Evolutionary conservation across 257 asterid genomes (phyloP), one percentile per base, ranked within the genome.

Genomic region (Nicotiana tabacum): DNA sequence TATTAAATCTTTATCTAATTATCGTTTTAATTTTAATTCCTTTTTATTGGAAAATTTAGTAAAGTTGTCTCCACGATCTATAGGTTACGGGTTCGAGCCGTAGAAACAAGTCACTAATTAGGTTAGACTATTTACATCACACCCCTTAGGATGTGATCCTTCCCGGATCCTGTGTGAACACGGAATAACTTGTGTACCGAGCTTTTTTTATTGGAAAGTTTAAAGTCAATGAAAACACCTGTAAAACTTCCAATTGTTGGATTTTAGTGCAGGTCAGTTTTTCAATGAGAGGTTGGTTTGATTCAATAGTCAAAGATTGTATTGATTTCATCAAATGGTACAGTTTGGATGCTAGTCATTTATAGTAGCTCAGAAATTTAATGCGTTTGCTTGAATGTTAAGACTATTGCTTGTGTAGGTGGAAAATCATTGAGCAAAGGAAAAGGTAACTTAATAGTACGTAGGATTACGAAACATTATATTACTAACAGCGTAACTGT

Each of bases 331-430:
- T 24, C 12, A 74, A 39, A 24, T 5, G 24, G 8, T 46, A 37
- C 79, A 24, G 15, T 66, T 66, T 32, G 48, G 48, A 66, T 15
- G 17, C 2, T 3, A 27, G 64, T 51, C 43, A 74, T 6, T 51
- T 27, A 74, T 72, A 48, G 80, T 74, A 48, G 64, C 80, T 74
- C 80, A 51, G 43, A 74, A 48, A 27, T 15, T 51, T 13, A 74
- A 27, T 74, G 80, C 29, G 62, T 15, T 74, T 27, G 15, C 62
- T 12, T 74, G 80, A 48, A 74, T 74, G 15, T 74, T 51, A 46
- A 56, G 62, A 46, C 62, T 60, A 48, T 13, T 74, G 39, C 27
- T 74, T 51, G 80, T 46, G 62, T 74, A 48, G 80, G 62, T 48
- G 39, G 80, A 27, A 74, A 48, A 24, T 72, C 13, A 48, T 29